These are phyloP conservation scores for Chrysopogon serrulatus DNA, from an alignment of 176 grass and related monocot genomes.

Conservation along the genomic window DNA sequence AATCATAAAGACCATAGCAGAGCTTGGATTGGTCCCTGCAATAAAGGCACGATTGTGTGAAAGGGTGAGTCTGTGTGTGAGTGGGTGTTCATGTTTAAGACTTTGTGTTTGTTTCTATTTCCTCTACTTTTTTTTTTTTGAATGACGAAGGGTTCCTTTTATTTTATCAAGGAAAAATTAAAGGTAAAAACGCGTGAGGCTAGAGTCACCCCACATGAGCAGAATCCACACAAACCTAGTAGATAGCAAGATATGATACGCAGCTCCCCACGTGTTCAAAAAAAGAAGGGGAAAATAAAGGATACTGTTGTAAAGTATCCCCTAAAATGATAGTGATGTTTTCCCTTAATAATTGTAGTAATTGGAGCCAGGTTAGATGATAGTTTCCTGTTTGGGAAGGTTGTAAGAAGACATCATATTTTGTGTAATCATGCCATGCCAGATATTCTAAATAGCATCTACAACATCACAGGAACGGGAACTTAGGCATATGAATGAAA, in stretches of 20 bases:
- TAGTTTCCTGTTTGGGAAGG: background rate
- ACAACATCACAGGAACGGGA: conserved; percentile 56
- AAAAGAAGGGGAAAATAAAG: background rate
- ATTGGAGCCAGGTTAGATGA: background rate
- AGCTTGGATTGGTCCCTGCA: background rate
- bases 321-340: background rate
- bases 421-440: background rate
- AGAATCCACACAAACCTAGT: background rate
- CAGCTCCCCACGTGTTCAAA: background rate
- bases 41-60: background rate
- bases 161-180: background rate
- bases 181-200: background rate
- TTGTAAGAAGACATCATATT: background rate
- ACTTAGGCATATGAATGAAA: conserved; percentile 49
- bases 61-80: too few species aligned
- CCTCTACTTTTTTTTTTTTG: background rate
- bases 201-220: background rate
- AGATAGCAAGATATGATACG: background rate
- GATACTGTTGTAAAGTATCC: background rate
- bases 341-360: background rate
- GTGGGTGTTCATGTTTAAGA: background rate
- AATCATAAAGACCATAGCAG: background rate
- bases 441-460: background rate
- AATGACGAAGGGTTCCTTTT: background rate
- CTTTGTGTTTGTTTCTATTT: background rate